These are phyloP conservation scores for Xylariaceae sp. DNA, from an alignment of 2,329 filamentous ascomycete species.

Conservation along the genomic window DNA sequence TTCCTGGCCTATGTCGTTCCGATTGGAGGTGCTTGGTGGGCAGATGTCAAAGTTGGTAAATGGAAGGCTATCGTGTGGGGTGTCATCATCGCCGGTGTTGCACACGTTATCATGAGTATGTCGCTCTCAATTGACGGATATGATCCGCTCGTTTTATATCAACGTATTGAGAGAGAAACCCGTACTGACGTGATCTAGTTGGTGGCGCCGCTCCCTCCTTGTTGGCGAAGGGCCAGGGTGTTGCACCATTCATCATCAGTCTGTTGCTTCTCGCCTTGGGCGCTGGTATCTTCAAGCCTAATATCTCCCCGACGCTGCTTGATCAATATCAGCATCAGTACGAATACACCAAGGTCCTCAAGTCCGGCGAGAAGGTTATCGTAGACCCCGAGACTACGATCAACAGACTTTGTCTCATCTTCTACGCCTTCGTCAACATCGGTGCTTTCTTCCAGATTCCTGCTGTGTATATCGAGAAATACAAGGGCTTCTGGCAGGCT, in stretches of 20 bases:
- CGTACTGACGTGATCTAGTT: constrained; percentile 32
- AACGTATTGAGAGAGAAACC: no score
- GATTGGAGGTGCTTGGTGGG: constrained; percentile 44
- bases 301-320: constrained; percentile 42
- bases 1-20: constrained; percentile 45
- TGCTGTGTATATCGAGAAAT: constrained; percentile 60
- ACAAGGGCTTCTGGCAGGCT: constrained; percentile 60
- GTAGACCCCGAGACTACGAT: constrained; percentile 46
- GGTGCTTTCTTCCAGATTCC: constrained; percentile 50
- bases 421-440: constrained; percentile 42
- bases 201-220: constrained; percentile 60
- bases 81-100: constrained; percentile 57
- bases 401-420: constrained; percentile 43
- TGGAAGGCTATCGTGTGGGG: constrained; percentile 62
- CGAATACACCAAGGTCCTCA: constrained; percentile 40
- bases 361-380: constrained; percentile 43
- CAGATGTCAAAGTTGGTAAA: constrained; percentile 65
- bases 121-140: neutral
- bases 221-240: constrained; percentile 41
- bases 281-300: constrained; percentile 70
- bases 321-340: constrained; percentile 43
- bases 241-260: constrained; percentile 61
- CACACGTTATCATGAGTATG: constrained; percentile 56
- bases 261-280: constrained; percentile 66
- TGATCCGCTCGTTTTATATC: no score